Conservation (phyloP, 2,329 filamentous ascomycete species). For the Davidsoniella eucalypti region DNA sequence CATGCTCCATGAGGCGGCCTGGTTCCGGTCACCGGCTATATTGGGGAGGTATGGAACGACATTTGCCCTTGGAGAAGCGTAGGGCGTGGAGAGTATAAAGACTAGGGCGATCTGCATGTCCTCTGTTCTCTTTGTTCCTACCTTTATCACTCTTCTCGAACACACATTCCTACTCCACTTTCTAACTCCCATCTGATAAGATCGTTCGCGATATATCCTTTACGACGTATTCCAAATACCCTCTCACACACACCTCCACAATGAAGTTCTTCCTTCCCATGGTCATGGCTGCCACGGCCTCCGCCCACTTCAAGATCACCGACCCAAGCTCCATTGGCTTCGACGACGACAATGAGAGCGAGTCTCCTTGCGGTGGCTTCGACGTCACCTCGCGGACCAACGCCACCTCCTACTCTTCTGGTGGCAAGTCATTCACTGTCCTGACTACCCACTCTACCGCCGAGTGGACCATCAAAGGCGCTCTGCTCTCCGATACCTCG, state of each 20-base stretch:
- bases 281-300: slow-evolving; percentile 9
- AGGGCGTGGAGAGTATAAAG: no score
- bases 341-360: slow-evolving; percentile 10
- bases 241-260: not conserved
- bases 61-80: no score
- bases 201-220: not conserved
- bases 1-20: no score
- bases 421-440: slow-evolving; percentile 9
- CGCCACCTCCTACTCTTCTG: slow-evolving; percentile 8
- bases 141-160: not conserved
- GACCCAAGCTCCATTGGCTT: slow-evolving; percentile 12
- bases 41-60: no score
- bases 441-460: slow-evolving; percentile 11
- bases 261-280: slow-evolving; percentile 12
- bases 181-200: no score
- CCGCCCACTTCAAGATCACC: slow-evolving; percentile 12
- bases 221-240: not conserved
- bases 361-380: slow-evolving; percentile 12
- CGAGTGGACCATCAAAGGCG: slow-evolving; percentile 10
- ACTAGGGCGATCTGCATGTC: no score
- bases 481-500: slow-evolving; percentile 9
- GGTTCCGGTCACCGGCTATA: no score
- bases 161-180: no score
- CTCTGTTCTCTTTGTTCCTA: not conserved
- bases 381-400: slow-evolving; percentile 11